These are phyloP conservation scores for Fusarium zealandicum DNA, from an alignment of 2,329 filamentous ascomycete species.

Conservation along the genomic window DNA sequence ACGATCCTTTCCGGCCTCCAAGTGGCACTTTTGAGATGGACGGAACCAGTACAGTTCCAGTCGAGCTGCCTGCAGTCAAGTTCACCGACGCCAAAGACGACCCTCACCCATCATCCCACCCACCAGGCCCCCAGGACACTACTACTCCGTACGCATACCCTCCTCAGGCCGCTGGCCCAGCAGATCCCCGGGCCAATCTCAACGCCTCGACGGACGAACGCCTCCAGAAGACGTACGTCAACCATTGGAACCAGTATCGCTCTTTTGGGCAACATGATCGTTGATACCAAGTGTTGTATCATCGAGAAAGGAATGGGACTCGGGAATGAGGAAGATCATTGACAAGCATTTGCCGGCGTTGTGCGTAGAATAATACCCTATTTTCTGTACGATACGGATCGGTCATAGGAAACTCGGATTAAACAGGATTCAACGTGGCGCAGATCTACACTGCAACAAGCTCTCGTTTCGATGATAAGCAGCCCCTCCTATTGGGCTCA, in stretches of 20 bases:
- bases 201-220: constrained; percentile 43
- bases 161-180: constrained; percentile 20
- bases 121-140: constrained; percentile 4
- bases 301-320: neutral
- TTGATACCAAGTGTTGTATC: neutral
- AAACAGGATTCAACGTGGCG: constrained; percentile 22
- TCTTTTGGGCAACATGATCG: constrained; percentile 20
- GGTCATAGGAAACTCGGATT: constrained; percentile 28
- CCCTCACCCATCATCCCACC: constrained; percentile 5
- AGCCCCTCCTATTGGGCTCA: constrained; percentile 16
- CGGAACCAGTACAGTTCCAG: constrained; percentile 42
- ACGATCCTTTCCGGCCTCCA: constrained; percentile 39
- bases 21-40: constrained; percentile 50
- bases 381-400: constrained; percentile 32
- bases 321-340: constrained; percentile 5
- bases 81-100: constrained; percentile 13
- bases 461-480: constrained; percentile 11
- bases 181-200: constrained; percentile 48
- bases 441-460: constrained; percentile 29
- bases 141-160: constrained; percentile 10
- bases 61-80: constrained; percentile 45
- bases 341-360: constrained; percentile 38
- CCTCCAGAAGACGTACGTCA: constrained; percentile 45
- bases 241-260: constrained; percentile 50
- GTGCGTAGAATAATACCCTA: constrained; percentile 35